Conservation (phyloP, 495 filamentous ascomycete species). For the Letharia lupina region DNA sequence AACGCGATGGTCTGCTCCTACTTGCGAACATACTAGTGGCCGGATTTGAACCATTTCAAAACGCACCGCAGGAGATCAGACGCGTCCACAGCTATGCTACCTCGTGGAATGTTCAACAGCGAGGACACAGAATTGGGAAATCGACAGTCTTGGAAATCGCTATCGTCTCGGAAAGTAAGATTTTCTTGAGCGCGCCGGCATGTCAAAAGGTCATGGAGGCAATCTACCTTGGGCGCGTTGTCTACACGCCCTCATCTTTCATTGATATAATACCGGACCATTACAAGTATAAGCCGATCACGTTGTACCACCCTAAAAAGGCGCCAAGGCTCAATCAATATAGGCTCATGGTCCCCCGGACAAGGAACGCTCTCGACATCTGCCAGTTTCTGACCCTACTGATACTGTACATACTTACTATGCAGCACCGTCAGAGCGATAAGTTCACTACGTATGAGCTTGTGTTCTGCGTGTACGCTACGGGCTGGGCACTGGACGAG, state of each 20-base stretch:
- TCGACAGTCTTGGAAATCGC: slow-evolving; percentile 62
- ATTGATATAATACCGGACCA: slow-evolving; percentile 65
- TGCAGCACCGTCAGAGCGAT: slow-evolving; percentile 47
- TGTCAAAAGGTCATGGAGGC: slow-evolving; percentile 63
- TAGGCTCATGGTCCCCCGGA: slow-evolving; percentile 61
- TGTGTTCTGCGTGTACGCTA: slow-evolving; percentile 54
- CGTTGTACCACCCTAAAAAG: slow-evolving; percentile 57
- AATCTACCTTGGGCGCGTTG: slow-evolving; percentile 56
- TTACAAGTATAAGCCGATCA: slow-evolving; percentile 64
- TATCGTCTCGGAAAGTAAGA: slow-evolving; percentile 58
- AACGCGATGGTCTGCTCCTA: slow-evolving; percentile 51
- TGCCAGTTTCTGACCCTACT: slow-evolving; percentile 58
- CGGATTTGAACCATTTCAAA: slow-evolving; percentile 64
- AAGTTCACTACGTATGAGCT: slow-evolving; percentile 46
- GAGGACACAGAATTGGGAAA: slow-evolving; percentile 46
- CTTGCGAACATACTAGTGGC: slow-evolving; percentile 63
- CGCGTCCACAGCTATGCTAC: slow-evolving; percentile 39
- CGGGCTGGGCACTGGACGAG: slow-evolving; percentile 66
- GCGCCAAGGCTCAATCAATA: slow-evolving; percentile 67
- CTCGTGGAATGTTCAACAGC: slow-evolving; percentile 40
- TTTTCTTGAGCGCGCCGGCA: slow-evolving; percentile 57
- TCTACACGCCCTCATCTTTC: slow-evolving; percentile 62
- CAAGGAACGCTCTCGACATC: slow-evolving; percentile 58
- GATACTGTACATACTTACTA: slow-evolving; percentile 52
- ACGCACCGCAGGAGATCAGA: slow-evolving; percentile 50